Evolutionary conservation across 2,329 filamentous ascomycete genomes (phyloP).

Genomic region (Aspergillus quadrilineatus): DNA sequence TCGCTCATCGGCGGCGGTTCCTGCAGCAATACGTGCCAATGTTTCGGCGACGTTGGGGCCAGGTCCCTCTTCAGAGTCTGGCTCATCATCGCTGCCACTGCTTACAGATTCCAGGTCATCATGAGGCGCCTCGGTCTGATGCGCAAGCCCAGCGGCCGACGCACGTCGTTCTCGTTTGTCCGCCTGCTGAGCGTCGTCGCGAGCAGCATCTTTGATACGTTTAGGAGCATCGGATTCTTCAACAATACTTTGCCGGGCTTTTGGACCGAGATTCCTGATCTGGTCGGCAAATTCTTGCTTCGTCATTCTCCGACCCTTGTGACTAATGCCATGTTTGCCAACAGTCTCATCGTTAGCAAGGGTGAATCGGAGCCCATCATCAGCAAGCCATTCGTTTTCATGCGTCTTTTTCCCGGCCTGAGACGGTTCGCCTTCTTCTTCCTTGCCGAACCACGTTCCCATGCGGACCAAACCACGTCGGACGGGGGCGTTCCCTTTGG

Average conservation of each 20-base stretch:
- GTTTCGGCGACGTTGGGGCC: conserved; percentile 39
- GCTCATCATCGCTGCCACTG: conserved; percentile 26
- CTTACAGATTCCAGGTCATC: conserved; percentile 27
- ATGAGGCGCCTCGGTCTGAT: conserved; percentile 11
- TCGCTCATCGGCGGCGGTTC: conserved; percentile 40
- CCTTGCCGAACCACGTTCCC: conserved; percentile 57
- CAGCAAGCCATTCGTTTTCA: conserved; percentile 36
- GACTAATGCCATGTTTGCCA: conserved; percentile 33
- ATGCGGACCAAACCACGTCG: conserved; percentile 57
- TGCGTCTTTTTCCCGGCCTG: conserved; percentile 27
- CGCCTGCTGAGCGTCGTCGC: conserved; percentile 30
- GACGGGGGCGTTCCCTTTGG: conserved; percentile 42
- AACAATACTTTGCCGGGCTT: conserved; percentile 51
- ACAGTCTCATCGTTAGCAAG: conserved; percentile 50
- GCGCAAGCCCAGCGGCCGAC: conserved; percentile 20
- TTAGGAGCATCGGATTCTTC: conserved; percentile 44
- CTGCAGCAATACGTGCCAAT: conserved; percentile 36
- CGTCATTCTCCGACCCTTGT: conserved; percentile 60
- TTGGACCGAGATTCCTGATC: conserved; percentile 61
- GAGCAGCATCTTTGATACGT: conserved; percentile 39
- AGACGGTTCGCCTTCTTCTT: conserved; percentile 34
- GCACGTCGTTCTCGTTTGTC: conserved; percentile 26
- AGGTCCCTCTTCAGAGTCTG: conserved; percentile 26
- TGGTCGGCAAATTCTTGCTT: conserved; percentile 65
- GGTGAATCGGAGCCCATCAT: conserved; percentile 61